Conservation (phyloP, 192 early-diverging fungal species). For the Rhizophagus clarus region DNA sequence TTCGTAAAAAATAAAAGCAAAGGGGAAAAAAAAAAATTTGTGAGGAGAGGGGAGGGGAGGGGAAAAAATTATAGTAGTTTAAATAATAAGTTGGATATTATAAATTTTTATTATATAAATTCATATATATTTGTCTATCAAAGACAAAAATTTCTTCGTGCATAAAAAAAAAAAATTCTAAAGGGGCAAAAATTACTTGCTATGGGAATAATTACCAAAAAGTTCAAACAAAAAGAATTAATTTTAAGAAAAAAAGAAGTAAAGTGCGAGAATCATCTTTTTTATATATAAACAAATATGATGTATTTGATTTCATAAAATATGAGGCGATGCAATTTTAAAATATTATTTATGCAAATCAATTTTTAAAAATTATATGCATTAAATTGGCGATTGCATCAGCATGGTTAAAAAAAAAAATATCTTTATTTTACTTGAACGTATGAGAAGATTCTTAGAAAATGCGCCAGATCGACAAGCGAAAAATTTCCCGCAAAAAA, state of each 20-base stretch:
- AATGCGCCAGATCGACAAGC: no score
- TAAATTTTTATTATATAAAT: neutral
- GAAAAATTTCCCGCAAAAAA: neutral
- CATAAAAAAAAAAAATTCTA: neutral
- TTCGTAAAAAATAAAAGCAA: neutral
- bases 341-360: no score
- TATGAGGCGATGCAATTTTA: no score
- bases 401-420: no score
- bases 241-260: neutral
- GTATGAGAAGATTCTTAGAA: no score
- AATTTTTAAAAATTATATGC: no score
- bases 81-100: neutral
- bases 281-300: neutral
- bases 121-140: neutral
- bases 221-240: neutral
- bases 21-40: no score
- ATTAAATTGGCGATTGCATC: no score
- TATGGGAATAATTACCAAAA: neutral
- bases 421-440: no score
- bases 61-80: neutral
- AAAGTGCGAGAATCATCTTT: neutral
- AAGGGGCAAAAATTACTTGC: neutral
- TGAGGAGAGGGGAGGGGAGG: neutral
- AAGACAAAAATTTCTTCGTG: neutral
- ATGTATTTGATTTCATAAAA: no score